Evolutionary conservation across 257 asterid species (phyloP), one percentile per base, ranked within the genome.

Genomic region (Primulina tabacum): DNA sequence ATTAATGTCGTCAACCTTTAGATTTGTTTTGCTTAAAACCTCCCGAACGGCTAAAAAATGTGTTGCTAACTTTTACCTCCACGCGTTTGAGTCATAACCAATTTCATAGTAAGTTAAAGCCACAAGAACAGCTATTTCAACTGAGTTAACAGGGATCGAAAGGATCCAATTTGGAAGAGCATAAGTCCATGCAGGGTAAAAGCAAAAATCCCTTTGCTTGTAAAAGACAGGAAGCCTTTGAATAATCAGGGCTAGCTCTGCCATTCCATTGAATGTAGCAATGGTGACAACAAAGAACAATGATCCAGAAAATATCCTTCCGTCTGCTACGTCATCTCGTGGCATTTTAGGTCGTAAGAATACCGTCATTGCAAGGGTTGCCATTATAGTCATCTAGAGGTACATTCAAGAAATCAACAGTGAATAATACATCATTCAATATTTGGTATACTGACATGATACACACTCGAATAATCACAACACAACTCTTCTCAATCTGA

Each of bases 141-240:
- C 30, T 38, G 60, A 9, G 28, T 67, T 53, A 29, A 76, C 32
- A 5, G 80, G 76, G 18, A 71, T n/a, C 28, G 24, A 56, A 0
- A 70, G 37, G 11, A 75, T 43, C 64, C 34, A 9, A 26, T 17
- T 70, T 4, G 80, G 80, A 18, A 70, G 32, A 29, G 80, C 65
- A 55, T 61, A 76, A 14, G 72, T 40, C 80, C 76, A 76, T 8
- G 65, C 67, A 1, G 76, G 80, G 47, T 70, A 40, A 38, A 76
- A 76, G n/a, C 24, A 63, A 50, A 70, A 62, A 24, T 65, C 80
- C 80, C 76, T 57, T 8, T 76, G 73, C 76, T 70, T 76, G 59
- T 76, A 76, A 53, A 76, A 76, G 8, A 76, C 65, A 1, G 80
- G 69, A 24, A 71, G 72, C 62, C 58, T 62, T 47, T 37, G 62